Conservation (phyloP, 257 asterid genomes). For the Nyctanthes arbortristis region DNA sequence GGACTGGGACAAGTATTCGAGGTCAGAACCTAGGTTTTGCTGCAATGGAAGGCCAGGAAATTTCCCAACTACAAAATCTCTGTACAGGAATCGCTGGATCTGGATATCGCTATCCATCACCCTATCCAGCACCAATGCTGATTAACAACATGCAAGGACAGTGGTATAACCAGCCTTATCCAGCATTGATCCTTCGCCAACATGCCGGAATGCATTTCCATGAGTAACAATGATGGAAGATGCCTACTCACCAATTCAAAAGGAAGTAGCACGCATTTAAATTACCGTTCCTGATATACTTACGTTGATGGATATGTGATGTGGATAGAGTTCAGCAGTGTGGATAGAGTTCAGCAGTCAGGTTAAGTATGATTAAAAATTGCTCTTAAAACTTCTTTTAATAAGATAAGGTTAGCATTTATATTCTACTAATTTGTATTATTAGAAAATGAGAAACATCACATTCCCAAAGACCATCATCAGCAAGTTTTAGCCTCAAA, state of each 20-base stretch:
- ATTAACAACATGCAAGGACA: slow-evolving; percentile 31
- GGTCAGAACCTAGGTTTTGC: slow-evolving; percentile 16
- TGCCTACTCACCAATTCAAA: slow-evolving; percentile 27
- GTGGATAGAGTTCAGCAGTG: slow-evolving; percentile 3
- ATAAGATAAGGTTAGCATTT: not conserved
- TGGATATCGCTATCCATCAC: slow-evolving; percentile 25
- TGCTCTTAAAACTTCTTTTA: not conserved
- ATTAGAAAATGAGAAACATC: not conserved
- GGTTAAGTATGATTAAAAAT: not conserved
- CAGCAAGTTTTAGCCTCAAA: not conserved
- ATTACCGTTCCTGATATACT: not conserved
- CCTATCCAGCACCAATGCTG: slow-evolving; percentile 24
- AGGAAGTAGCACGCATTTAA: slow-evolving; percentile 26
- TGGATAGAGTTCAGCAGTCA: not conserved
- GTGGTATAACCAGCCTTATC: slow-evolving; percentile 32
- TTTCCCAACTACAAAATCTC: slow-evolving; percentile 23
- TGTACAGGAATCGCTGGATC: slow-evolving; percentile 23
- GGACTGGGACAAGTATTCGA: slow-evolving; percentile 13
- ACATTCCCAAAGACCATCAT: not conserved
- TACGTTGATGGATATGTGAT: not conserved
- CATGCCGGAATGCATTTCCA: slow-evolving; percentile 28
- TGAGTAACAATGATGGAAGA: slow-evolving; percentile 14
- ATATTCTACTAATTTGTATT: not conserved
- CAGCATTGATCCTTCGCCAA: slow-evolving; percentile 27
- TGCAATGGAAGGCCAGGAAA: slow-evolving; percentile 21